phyloP scores from a whole-genome alignment of 768 basidiomycete genomes.

The Mycena galericulata region DNA sequence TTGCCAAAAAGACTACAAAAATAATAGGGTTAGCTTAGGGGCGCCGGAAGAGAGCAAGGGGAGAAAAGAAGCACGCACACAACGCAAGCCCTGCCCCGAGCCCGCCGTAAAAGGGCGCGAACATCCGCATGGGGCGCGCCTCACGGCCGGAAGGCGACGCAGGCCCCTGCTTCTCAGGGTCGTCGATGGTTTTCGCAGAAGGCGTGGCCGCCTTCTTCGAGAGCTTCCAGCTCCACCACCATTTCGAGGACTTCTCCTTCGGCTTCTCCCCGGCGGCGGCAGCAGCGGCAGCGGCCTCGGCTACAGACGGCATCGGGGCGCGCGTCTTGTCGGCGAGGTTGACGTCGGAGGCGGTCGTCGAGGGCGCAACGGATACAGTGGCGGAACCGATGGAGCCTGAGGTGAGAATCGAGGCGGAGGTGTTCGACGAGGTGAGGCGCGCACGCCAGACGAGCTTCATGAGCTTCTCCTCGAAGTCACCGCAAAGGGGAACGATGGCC shows the following conservation, averaged over 20 bases:
- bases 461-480: conserved; percentile 78
- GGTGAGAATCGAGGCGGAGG: conserved; percentile 52
- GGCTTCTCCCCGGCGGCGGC: not conserved
- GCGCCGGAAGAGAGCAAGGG: not conserved
- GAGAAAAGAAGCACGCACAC: conserved; percentile 58
- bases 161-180: conserved; percentile 65
- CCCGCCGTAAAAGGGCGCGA: conserved; percentile 82
- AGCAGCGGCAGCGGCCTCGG: conserved; percentile 38
- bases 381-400: conserved; percentile 38
- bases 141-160: conserved; percentile 48
- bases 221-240: conserved; percentile 66
- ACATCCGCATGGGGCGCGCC: conserved; percentile 65
- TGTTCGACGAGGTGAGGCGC: conserved; percentile 50
- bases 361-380: conserved; percentile 55
- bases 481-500: conserved; percentile 77
- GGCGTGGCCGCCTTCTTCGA: conserved; percentile 51
- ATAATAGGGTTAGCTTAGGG: not conserved
- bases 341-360: conserved; percentile 64
- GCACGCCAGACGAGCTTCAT: conserved; percentile 68
- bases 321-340: conserved; percentile 59
- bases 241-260: conserved; percentile 50
- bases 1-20: conserved; percentile 73
- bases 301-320: conserved; percentile 7
- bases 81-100: conserved; percentile 72
- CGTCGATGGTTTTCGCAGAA: conserved; percentile 39